Base-by-base conservation (phyloP, 768 basidiomycete genomes). In the Galerina sulciceps region DNA sequence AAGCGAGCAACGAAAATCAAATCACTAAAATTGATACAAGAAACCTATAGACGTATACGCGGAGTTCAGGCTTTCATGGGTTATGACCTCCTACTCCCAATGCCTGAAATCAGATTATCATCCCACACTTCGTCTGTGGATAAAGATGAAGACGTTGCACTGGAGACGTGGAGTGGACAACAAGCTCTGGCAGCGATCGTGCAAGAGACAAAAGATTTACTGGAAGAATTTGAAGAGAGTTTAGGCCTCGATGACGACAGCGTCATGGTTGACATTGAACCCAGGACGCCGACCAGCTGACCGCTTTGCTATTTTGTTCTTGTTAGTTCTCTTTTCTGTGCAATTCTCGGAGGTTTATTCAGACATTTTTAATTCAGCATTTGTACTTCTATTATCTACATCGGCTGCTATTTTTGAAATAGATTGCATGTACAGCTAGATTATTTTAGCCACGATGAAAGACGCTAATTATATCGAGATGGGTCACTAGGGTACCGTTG, bases 51-150 rank as follows among this genome's bases (percentile, higher is more conserved):
- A 35, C 76, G 88, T 26, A 82, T 91, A 22, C 77, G 89, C 17
- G 69, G 81, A 2, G 85, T 88, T 20, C 89, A 90, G 71, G 75
- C 74, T 11, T 79, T 76, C 52, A 80, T 90, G 79, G 89, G 89
- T 2, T 91, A 90, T 68, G 76, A 81, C 14, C 68, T 75, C 4
- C 69, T 89, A 26, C 72, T 90, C 8, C 85, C 86, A 10, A 60
- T 83, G 44, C 79, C 79, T 9, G 60, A 65, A 31, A 68, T 60
- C 31, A 37, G 57, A 1, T 22, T 41, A 10, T 13, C 43, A 35
- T 35, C 47, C 18, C 10, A 10, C 36, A 11, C 40, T 40, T 67
- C 20, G 68, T 67, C 26, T 69, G 67, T 36, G 20, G 63, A 59
- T 11, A 74, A 79, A 17, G 70, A 57, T n/a, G 75, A 79, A 18